These are phyloP conservation scores for Beauveria medogensis DNA, from an alignment of 2,329 filamentous ascomycete genomes.

Conservation along the genomic window DNA sequence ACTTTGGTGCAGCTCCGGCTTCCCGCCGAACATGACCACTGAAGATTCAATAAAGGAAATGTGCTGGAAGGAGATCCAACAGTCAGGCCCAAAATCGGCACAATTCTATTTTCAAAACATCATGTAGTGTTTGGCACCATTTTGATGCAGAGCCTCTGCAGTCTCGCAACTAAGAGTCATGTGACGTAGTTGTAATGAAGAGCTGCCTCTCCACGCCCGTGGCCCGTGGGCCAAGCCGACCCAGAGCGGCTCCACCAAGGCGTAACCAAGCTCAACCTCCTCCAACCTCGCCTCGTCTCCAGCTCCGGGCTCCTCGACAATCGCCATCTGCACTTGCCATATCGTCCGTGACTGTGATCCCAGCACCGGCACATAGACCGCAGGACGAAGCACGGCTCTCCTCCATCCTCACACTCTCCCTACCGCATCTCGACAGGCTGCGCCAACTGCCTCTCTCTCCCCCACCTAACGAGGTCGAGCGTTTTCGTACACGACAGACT, in stretches of 20 bases:
- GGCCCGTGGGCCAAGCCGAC: slow-evolving; percentile 19
- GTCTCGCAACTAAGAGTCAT: slow-evolving; percentile 23
- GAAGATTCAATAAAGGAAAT: no score
- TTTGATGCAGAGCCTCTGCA: neutral
- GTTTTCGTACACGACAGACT: slow-evolving; percentile 11
- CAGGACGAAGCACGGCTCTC: neutral
- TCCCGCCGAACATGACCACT: no score
- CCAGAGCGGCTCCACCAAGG: slow-evolving; percentile 25
- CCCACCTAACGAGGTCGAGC: slow-evolving; percentile 7
- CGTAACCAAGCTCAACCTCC: slow-evolving; percentile 33
- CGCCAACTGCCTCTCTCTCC: slow-evolving; percentile 11
- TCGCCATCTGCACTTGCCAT: slow-evolving; percentile 17
- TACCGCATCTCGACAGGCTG: neutral
- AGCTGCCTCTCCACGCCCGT: slow-evolving; percentile 5
- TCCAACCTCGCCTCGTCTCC: slow-evolving; percentile 26
- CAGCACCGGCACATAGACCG: slow-evolving; percentile 12
- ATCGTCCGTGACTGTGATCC: slow-evolving; percentile 11
- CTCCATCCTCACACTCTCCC: neutral
- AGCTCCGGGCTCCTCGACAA: slow-evolving; percentile 17
- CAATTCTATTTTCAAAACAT: no score
- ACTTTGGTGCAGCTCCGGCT: no score
- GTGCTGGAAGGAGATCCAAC: no score
- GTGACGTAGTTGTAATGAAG: slow-evolving; percentile 27
- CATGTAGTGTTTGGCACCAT: no score
- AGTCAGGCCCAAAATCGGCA: no score